Base-by-base conservation (phyloP, 176 grass and related monocot genomes). In the Dactylis glomerata region DNA sequence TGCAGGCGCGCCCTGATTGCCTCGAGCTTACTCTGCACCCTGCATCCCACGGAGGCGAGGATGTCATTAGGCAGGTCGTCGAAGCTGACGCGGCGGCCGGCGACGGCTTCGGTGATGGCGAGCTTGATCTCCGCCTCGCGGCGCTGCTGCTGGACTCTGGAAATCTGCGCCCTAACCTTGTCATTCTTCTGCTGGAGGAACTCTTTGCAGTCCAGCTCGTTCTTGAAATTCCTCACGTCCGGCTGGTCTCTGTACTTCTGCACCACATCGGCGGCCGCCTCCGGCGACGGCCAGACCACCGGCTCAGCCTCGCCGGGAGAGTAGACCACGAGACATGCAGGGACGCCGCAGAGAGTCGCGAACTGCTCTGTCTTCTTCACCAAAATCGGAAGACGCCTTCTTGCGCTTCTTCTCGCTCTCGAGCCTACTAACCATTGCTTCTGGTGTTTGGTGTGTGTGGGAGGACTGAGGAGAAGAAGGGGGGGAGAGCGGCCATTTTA, bases 141-240 rank as follows among this genome's bases (percentile, higher is more conserved):
- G 16, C 52, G 34, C 31, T 51, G 28, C 12, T 27, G 49, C 45
- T 86, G 28, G 19, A 59, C 19, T 41, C 70, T 85, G 16, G 42
- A 45, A 8, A 86, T 65, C 44, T 86, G 45, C 36, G 33, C 61
- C 46, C 58, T 63, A 13, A 1, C 13, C 36, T 10, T 46, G 16
- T 59, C 37, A 0, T 46, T 0, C 34, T 44, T n/a, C 37, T 31
- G 26, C 27, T 59, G 12, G 10, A 46, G 76, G 11, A 90, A 45
- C 2, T 42, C 22, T 32, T 74, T 76, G 8, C 66, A 61, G 50
- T 89, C 67, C 26, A 89, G 34, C 84, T 33, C 89, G 23, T 71
- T 68, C 31, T 54, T 46, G 17, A 27, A 27, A 46, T 68, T 67
- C 28, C 37, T 37, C 22, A 19, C 1, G n/a, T 77, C 80, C 6